phyloP scores from a whole-genome alignment of 2,329 filamentous ascomycete genomes.

The Aureobasidium sp. region DNA sequence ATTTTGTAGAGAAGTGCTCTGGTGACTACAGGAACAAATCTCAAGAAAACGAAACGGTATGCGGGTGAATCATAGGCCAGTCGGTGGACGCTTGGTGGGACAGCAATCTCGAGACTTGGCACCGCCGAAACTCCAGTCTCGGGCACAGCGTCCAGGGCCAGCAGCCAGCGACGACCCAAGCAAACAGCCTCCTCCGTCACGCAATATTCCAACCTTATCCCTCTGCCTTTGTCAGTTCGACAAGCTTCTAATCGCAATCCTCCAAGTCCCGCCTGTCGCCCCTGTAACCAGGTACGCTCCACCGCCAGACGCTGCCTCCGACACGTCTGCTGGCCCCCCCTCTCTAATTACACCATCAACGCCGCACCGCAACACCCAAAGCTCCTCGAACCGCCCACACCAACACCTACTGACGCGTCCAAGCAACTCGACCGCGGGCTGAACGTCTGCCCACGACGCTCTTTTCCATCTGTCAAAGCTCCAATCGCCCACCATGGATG shows the following conservation, averaged over 20 bases:
- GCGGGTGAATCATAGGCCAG: slow-evolving; percentile 1
- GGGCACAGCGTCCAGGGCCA: not conserved
- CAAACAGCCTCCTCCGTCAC: slow-evolving; percentile 8
- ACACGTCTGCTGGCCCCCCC: slow-evolving; percentile 9
- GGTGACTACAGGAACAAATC: not conserved
- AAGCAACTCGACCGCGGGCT: slow-evolving; percentile 1
- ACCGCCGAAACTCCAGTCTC: not conserved
- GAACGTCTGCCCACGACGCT: slow-evolving; percentile 15
- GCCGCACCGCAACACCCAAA: slow-evolving; percentile 14
- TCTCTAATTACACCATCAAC: slow-evolving; percentile 15
- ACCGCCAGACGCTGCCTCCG: not conserved
- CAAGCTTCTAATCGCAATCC: not conserved
- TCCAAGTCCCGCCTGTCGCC: not conserved
- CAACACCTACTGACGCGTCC: not conserved
- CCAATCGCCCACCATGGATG: slow-evolving; percentile 62
- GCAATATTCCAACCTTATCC: not conserved
- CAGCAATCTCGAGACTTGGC: not conserved
- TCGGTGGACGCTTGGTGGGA: not conserved
- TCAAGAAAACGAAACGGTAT: not conserved
- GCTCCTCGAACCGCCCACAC: not conserved
- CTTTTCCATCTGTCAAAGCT: slow-evolving; percentile 6
- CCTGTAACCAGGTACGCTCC: slow-evolving; percentile 9
- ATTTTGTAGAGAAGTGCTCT: slow-evolving; percentile 47
- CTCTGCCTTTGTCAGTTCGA: not conserved
- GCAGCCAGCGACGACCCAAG: not conserved